Evolutionary conservation across 2,329 filamentous ascomycete species (phyloP).

Genomic region (Aspergillus chevalieri): DNA sequence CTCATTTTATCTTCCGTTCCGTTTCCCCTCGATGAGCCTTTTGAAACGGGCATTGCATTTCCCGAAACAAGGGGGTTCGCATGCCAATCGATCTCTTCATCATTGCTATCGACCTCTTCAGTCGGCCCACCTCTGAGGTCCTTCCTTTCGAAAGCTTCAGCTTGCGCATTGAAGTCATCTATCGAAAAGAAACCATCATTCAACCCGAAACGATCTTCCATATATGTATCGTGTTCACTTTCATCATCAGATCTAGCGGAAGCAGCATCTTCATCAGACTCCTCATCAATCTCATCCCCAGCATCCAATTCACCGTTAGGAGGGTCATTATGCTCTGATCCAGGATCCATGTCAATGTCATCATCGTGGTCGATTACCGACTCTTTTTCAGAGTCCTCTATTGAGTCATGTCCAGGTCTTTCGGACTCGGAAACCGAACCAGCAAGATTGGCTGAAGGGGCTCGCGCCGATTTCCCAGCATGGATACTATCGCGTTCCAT

Average conservation of each 20-base stretch:
- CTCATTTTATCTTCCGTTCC: conserved; percentile 34
- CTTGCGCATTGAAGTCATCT: conserved; percentile 92
- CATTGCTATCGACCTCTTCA: conserved; percentile 69
- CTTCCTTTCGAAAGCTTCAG: conserved; percentile 80
- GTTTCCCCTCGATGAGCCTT: conserved; percentile 9
- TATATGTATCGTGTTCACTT: conserved; percentile 48
- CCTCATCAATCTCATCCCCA: conserved; percentile 8
- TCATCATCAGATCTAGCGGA: conserved; percentile 20
- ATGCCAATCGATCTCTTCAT: conserved; percentile 80
- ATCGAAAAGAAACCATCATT: conserved; percentile 99
- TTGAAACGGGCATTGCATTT: conserved; percentile 6
- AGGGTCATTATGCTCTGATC: conserved; percentile 4
- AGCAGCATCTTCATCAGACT: conserved; percentile 15
- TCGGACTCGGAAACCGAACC: conserved; percentile 9
- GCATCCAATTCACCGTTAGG: conserved; percentile 6
- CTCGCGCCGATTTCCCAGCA: conserved; percentile 5
- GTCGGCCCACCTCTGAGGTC: conserved; percentile 71
- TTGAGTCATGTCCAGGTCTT: conserved; percentile 12
- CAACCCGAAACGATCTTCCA: conserved; percentile 72
- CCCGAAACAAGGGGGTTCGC: conserved; percentile 60
- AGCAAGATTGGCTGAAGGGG: conserved; percentile 2
- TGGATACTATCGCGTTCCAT: conserved; percentile 44
- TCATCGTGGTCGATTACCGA: conserved; percentile 9
- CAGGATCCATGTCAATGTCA: conserved; percentile 9
- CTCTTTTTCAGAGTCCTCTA: conserved; percentile 9